A percentile compares a stretch with the other conserved stretches of the same genome.
Evolutionary conservation across 2,329 filamentous ascomycete genomes (phyloP).

Genomic region (Fusarium anguioides): DNA sequence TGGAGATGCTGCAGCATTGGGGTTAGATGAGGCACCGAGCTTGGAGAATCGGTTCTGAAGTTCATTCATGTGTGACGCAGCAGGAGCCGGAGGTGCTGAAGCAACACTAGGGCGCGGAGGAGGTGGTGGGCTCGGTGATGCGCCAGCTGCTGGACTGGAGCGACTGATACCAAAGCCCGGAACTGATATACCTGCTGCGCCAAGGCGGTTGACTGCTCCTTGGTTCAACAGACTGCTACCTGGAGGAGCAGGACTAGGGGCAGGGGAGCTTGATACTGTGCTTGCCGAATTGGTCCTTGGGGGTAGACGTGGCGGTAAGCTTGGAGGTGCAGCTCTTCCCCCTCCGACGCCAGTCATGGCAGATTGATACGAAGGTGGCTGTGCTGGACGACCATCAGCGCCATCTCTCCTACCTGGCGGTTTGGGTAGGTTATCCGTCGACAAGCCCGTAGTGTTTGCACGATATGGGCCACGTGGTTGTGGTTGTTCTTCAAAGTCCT

Average conservation of each 20-base stretch:
- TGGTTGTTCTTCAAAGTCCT: constrained; percentile 47
- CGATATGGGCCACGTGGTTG: constrained; percentile 73
- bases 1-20: constrained; percentile 27
- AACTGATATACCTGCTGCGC: constrained; percentile 80
- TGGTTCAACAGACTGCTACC: constrained; percentile 57
- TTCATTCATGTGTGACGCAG: constrained; percentile 66
- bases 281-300: constrained; percentile 57
- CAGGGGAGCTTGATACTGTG: constrained; percentile 39
- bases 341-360: constrained; percentile 44
- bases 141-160: constrained; percentile 45
- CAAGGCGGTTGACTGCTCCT: constrained; percentile 73
- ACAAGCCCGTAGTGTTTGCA: constrained; percentile 76
- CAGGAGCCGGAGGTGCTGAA: constrained; percentile 31
- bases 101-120: constrained; percentile 41
- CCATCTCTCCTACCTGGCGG: constrained; percentile 70
- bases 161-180: constrained; percentile 79
- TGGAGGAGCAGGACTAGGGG: constrained; percentile 39
- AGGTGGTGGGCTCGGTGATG: constrained; percentile 44
- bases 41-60: constrained; percentile 75
- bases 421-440: constrained; percentile 74
- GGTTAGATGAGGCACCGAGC: constrained; percentile 53
- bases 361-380: constrained; percentile 48
- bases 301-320: constrained; percentile 76
- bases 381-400: constrained; percentile 49
- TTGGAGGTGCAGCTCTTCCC: constrained; percentile 57